Conservation (phyloP, 192 early-diverging fungal genomes). For the Coemansia furcata region DNA sequence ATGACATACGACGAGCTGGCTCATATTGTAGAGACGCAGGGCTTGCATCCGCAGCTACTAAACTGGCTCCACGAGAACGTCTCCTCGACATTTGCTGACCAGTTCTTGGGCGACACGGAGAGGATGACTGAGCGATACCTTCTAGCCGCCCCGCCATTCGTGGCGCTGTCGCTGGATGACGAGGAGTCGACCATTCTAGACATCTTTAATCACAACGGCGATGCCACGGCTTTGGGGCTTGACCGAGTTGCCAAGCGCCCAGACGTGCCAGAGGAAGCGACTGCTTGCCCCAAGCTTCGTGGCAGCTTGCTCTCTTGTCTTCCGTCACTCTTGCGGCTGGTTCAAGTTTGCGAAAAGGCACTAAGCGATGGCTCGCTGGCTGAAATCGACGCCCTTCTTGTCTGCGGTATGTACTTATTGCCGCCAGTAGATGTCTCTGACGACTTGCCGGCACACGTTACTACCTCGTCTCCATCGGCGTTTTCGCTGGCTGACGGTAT, state of each 20-base stretch:
- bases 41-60: slow-evolving; percentile 57
- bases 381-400: slow-evolving; percentile 69
- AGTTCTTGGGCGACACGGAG: slow-evolving; percentile 54
- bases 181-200: slow-evolving; percentile 36
- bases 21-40: slow-evolving; percentile 55
- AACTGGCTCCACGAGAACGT: slow-evolving; percentile 69
- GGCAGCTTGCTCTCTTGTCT: slow-evolving; percentile 55
- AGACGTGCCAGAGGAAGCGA: neutral
- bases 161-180: slow-evolving; percentile 32
- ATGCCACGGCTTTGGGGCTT: slow-evolving; percentile 32
- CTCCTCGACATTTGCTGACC: slow-evolving; percentile 58
- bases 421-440: slow-evolving; percentile 16
- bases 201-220: slow-evolving; percentile 34
- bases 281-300: slow-evolving; percentile 16
- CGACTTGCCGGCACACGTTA: neutral
- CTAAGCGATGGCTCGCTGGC: slow-evolving; percentile 54
- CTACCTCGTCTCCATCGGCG: slow-evolving; percentile 44
- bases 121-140: slow-evolving; percentile 23
- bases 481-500: neutral
- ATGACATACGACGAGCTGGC: slow-evolving; percentile 74
- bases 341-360: slow-evolving; percentile 69
- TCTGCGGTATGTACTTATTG: slow-evolving; percentile 57
- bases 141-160: neutral
- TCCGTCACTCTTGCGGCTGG: slow-evolving; percentile 65
- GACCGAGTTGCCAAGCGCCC: slow-evolving; percentile 43